Percentiles rank a stretch among this genome's conserved stretches.
These are phyloP conservation scores for Asclepias syriaca DNA, from an alignment of 257 asterid genomes.

Conservation along the genomic window DNA sequence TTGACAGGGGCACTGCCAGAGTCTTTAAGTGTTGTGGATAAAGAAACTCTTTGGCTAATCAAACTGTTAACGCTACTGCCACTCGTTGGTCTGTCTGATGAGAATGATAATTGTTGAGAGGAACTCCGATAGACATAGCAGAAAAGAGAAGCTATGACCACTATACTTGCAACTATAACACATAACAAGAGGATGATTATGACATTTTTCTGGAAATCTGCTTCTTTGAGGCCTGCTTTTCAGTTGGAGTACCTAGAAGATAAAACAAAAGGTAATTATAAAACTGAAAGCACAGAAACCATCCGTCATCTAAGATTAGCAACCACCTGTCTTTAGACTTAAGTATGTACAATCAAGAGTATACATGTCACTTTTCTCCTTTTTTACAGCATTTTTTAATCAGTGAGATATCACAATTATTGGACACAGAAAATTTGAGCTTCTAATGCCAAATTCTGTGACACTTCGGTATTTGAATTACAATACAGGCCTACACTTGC, in stretches of 20 bases:
- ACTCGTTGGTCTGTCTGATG: slow-evolving; percentile 64
- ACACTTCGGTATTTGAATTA: neutral
- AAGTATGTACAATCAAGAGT: neutral
- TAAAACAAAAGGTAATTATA: slow-evolving; percentile 7
- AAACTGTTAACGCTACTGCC: slow-evolving; percentile 56
- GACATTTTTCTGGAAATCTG: slow-evolving; percentile 37
- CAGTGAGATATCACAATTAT: neutral
- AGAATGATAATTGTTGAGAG: slow-evolving; percentile 41
- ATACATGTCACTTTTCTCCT: neutral
- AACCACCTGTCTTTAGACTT: neutral
- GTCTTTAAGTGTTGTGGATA: slow-evolving; percentile 35
- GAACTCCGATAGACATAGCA: slow-evolving; percentile 42
- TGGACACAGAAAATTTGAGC: neutral
- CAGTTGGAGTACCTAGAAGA: slow-evolving; percentile 48
- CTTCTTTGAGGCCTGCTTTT: slow-evolving; percentile 44
- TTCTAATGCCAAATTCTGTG: neutral
- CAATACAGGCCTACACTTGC: neutral
- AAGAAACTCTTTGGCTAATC: slow-evolving; percentile 47
- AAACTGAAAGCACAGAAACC: neutral
- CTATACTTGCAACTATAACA: slow-evolving; percentile 45
- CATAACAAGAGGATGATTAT: slow-evolving; percentile 51
- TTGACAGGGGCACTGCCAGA: slow-evolving; percentile 27
- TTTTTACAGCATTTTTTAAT: neutral
- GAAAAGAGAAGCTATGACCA: slow-evolving; percentile 39
- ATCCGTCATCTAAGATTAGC: neutral